These are phyloP conservation scores for Scedosporium boydii DNA, from an alignment of 2,329 filamentous ascomycete genomes.

Conservation along the genomic window DNA sequence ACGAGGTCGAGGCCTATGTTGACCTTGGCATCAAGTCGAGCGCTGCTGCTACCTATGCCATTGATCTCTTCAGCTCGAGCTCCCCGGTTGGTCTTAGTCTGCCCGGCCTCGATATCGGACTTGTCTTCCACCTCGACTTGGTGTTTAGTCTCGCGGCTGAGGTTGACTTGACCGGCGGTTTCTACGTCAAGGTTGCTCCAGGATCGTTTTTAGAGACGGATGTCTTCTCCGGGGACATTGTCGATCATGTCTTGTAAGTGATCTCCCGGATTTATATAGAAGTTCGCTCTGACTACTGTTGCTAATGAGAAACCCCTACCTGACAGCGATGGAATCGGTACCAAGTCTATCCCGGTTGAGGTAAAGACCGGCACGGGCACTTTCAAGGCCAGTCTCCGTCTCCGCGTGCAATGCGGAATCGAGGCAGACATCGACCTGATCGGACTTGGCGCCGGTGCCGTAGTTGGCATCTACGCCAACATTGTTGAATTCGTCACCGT, in stretches of 20 bases:
- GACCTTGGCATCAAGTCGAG: constrained; percentile 35
- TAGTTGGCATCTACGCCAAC: constrained; percentile 38
- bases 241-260: constrained; percentile 32
- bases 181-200: constrained; percentile 42
- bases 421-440: constrained; percentile 18
- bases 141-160: constrained; percentile 37
- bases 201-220: constrained; percentile 29
- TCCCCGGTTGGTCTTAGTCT: constrained; percentile 32
- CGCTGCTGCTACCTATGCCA: constrained; percentile 36
- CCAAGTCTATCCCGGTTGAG: constrained; percentile 35
- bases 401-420: constrained; percentile 36
- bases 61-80: constrained; percentile 38
- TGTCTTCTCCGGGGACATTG: constrained; percentile 32
- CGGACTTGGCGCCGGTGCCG: constrained; percentile 28
- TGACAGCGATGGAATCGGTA: constrained; percentile 21
- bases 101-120: constrained; percentile 32
- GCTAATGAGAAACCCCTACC: background rate
- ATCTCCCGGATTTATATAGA: background rate
- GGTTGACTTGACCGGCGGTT: constrained; percentile 41
- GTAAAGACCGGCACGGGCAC: constrained; percentile 35
- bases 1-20: constrained; percentile 40
- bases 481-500: constrained; percentile 42
- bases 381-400: constrained; percentile 38
- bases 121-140: constrained; percentile 41
- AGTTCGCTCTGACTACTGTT: background rate